Conservation (phyloP, 768 basidiomycete genomes). For the Mycena filopes region DNA sequence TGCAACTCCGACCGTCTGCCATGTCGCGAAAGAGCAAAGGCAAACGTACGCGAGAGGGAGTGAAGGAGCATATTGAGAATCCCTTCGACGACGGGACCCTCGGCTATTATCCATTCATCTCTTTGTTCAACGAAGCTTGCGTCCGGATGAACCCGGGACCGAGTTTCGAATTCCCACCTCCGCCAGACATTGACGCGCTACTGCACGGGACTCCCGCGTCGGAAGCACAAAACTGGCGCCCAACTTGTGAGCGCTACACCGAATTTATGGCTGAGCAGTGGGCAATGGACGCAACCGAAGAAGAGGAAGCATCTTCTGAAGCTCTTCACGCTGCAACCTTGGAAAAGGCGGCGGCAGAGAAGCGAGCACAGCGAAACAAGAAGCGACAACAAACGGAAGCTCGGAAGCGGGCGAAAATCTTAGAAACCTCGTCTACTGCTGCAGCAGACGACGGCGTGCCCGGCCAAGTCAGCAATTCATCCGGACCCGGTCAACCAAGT, state of each 20-base stretch:
- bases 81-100: conserved; percentile 93
- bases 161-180: conserved; percentile 83
- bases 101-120: conserved; percentile 96
- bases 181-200: conserved; percentile 76
- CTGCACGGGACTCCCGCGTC: conserved; percentile 49
- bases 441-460: conserved; percentile 37
- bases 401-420: conserved; percentile 59
- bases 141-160: conserved; percentile 92
- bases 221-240: conserved; percentile 71
- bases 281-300: conserved; percentile 80
- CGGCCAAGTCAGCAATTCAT: neutral
- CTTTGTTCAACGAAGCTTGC: conserved; percentile 89
- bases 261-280: conserved; percentile 90
- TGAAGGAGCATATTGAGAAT: conserved; percentile 83
- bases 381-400: conserved; percentile 65
- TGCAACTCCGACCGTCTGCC: conserved; percentile 77
- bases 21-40: conserved; percentile 72
- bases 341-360: conserved; percentile 59
- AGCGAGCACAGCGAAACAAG: conserved; percentile 57
- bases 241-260: conserved; percentile 84
- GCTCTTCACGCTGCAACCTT: conserved; percentile 49
- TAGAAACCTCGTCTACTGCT: conserved; percentile 37
- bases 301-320: conserved; percentile 68
- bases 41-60: conserved; percentile 71
- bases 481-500: conserved; percentile 39